Evolutionary conservation across 345 rosid genomes (phyloP).

Genomic region (Gynandropsis gynandra): DNA sequence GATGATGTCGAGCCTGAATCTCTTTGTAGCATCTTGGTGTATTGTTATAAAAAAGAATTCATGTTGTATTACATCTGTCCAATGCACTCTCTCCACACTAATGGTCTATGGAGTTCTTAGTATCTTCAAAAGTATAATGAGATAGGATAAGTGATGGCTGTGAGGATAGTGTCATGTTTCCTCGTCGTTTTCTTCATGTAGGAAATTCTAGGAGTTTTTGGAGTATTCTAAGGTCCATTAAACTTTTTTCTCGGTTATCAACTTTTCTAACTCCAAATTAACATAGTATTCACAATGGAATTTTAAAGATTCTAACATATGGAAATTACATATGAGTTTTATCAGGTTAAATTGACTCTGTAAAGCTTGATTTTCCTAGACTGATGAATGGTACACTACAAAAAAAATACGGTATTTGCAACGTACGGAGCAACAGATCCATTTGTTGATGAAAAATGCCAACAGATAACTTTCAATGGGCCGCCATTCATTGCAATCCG

Average conservation of each 20-base stretch:
- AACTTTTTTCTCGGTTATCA: slow-evolving; percentile 48
- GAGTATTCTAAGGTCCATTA: slow-evolving; percentile 59
- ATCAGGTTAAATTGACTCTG: slow-evolving; percentile 74
- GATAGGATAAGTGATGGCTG: slow-evolving; percentile 65
- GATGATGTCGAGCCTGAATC: slow-evolving; percentile 94
- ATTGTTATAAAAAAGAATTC: slow-evolving; percentile 70
- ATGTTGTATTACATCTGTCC: slow-evolving; percentile 83
- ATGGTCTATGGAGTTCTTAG: slow-evolving; percentile 84
- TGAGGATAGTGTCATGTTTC: slow-evolving; percentile 63
- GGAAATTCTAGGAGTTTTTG: slow-evolving; percentile 75
- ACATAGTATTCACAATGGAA: neutral
- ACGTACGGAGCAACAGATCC: too few species aligned
- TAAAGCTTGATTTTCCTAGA: slow-evolving; percentile 62
- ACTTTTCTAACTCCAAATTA: slow-evolving; percentile 4
- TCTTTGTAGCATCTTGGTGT: slow-evolving; percentile 68
- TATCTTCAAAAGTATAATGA: slow-evolving; percentile 59
- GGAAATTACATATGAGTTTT: neutral
- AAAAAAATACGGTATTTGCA: too few species aligned
- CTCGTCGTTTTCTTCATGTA: slow-evolving; percentile 61
- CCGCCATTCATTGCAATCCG: too few species aligned
- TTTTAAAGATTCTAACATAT: neutral
- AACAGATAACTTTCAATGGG: too few species aligned
- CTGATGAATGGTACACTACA: too few species aligned
- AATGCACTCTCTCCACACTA: slow-evolving; percentile 71
- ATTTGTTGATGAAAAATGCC: too few species aligned